Base-by-base conservation (phyloP, 768 basidiomycete species). In the Roridomyces roridus region DNA sequence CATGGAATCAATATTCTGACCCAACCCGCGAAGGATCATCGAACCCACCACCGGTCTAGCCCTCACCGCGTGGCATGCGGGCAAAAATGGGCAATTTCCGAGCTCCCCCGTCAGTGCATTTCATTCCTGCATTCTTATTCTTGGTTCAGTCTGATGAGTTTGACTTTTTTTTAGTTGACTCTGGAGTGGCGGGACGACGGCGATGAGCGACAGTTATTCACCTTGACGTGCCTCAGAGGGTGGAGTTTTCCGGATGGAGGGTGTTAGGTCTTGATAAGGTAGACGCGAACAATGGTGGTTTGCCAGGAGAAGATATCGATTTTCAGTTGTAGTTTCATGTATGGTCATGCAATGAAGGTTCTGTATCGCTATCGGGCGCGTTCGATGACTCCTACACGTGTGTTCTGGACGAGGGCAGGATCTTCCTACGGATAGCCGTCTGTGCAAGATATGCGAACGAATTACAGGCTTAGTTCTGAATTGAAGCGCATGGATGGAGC, bases 51-150 rank as follows among this genome's bases (percentile, higher is more conserved):
- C 23, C 1, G 44, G 44, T 0, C 46, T 55, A 17, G 53, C 45
- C 6, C 53, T 55, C 20, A 55, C 53, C 4, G 45, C 53, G 15
- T 55, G 53, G 46, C 45, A 44, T n/a, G 46, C 37, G 6, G 29
- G 14, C 1, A n/a, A n/a, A n/a, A n/a, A n/a, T n/a, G 29, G 15
- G 3, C 10, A 15, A 5, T 39, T 23, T 15, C 37, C 37, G 2
- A 55, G 53, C 31, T 55, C 53, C 17, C 53, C 53, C 9, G 53
- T 55, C 3, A 1, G 31, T 12, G 1, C 35, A n/a, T n/a, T n/a
- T n/a, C n/a, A n/a, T n/a, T n/a, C n/a, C n/a, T n/a, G n/a, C n/a
- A n/a, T n/a, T n/a, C 28, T 26, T 28, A 40, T 11, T 2, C 23
- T 5, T 47, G 10, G 9, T n/a, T 20, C 36, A 14, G 9, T 7